Base-by-base conservation (phyloP, 2,329 filamentous ascomycete genomes). In the Phyllosticta citrichinensis region DNA sequence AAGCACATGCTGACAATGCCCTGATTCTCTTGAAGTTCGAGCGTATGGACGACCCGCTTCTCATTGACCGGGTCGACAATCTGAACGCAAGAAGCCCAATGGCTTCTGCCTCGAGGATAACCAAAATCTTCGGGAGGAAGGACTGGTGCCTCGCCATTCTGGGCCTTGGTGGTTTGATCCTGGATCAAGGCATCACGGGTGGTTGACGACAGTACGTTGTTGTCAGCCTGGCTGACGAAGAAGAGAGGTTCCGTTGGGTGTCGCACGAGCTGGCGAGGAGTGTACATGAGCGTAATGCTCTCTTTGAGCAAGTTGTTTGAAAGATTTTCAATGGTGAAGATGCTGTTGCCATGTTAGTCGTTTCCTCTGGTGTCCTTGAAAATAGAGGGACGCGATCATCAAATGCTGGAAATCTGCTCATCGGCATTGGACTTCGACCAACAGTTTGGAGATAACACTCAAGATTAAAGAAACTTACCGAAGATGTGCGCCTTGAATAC, bases 31-130 rank as follows among this genome's bases (percentile, higher is more conserved):
- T 88, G 87, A 0, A 99, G 76, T 62, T 97, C 87, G 52, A 97
- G 79, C 0, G 85, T 91, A 65, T 89, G 86, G 4, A 94, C 73
- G 1, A 96, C 87, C 3, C 77, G 74, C 68, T 94, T 92, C 24
- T 72, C 71, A 17, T 79, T 83, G 2, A 93, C 72, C 0, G 94
- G 92, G 69, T 99, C 94, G 19, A 99, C 82, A 20, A 97, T 83
- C 68, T 90, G 91, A 66, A 99, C 92, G 73, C 92, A 97, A 10
- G 93, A 97, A 51, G 94, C 91, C 94, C 94, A 99, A 65, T 93
- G 88, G 20, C 89, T 88, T 63, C 83, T 85, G 24, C 86, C 91
- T 61, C 87, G 85, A 10, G 94, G 89, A 68, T 97, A 91, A 1
- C 94, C 94, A 71, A 99, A 97, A 5, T 96, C 89, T 65, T 87